These are phyloP conservation scores for Zymoseptoria tritici DNA, from an alignment of 2,329 filamentous ascomycete genomes.

Conservation along the genomic window DNA sequence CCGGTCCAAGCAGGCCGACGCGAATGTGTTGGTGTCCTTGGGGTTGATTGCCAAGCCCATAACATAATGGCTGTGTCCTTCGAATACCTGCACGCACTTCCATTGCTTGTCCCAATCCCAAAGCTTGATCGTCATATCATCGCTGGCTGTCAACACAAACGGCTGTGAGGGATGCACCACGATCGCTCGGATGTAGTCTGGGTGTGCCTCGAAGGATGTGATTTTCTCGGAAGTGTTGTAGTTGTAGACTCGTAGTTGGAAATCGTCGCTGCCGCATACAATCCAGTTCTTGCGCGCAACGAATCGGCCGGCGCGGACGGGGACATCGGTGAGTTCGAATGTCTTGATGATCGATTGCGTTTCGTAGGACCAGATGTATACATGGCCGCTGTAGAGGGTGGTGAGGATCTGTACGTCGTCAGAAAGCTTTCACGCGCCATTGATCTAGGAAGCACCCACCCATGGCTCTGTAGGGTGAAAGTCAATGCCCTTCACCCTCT, in stretches of 20 bases:
- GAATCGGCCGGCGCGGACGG: constrained; percentile 92
- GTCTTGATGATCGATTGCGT: constrained; percentile 96
- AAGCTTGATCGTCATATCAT: constrained; percentile 97
- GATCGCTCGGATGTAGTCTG: constrained; percentile 96
- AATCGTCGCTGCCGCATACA: constrained; percentile 74
- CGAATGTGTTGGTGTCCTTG: constrained; percentile 64
- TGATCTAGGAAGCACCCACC: constrained; percentile 44
- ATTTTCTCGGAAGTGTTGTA: constrained; percentile 99
- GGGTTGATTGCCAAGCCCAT: constrained; percentile 97
- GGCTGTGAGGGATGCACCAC: constrained; percentile 91
- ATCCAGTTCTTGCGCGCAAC: constrained; percentile 95
- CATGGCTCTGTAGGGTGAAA: constrained; percentile 96
- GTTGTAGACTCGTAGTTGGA: constrained; percentile 85
- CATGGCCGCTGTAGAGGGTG: constrained; percentile 94
- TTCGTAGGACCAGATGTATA: constrained; percentile 98
- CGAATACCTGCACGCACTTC: constrained; percentile 96
- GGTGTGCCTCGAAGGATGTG: constrained; percentile 91
- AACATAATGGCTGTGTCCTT: constrained; percentile 93
- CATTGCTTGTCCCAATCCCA: constrained; percentile 99
- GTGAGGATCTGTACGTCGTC: constrained; percentile 56
- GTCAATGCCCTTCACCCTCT: constrained; percentile 95
- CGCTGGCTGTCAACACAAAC: constrained; percentile 89
- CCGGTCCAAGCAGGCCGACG: constrained; percentile 84
- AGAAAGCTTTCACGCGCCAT: constrained; percentile 1
- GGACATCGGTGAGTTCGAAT: constrained; percentile 97